Base-by-base conservation (phyloP, 2,329 filamentous ascomycete species). In the Diplocarpon mali region DNA sequence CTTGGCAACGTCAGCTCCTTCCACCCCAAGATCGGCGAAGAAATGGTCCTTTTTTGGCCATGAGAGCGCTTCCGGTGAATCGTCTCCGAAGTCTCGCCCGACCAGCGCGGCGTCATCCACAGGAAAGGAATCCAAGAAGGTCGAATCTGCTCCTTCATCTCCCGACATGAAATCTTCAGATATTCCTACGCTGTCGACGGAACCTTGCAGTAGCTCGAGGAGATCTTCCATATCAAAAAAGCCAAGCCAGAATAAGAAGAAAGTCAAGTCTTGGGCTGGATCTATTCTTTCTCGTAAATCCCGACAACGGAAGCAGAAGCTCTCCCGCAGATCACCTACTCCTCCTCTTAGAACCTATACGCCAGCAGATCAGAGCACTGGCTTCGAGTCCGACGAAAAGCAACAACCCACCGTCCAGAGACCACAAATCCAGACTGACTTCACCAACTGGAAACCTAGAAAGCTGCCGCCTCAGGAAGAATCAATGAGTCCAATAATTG, bases 401-500 rank as follows among this genome's bases (percentile, higher is more conserved):
- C 44, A 51, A 37, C 15, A 39, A 15, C 35, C 44, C 42, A 5
- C 40, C 16, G 38, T 47, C n/a, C n/a, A 41, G 6, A 52, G 39
- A 10, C 44, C 49, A 20, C 52, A 57, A 15, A 17, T 54, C 15
- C 52, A 55, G 16, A 58, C 51, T 3, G 50, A 60, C 42, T 61
- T 58, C 35, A 45, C 59, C 10, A 51, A 62, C 2, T 66, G 66
- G 57, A 67, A 66, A 35, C 64, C 68, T 53, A 47, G 62, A 32
- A 63, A 63, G 5, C 53, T 58, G 14, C 57, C 56, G 49, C 64
- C 55, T 35, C 63, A 63, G 2, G 71, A 80, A 38, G 85, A 93
- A 47, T 63, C 75, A 2, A 73, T 81, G 42, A 85, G 80, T 58
- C 81, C 85, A 7, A 83, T 95, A 63, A 93, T 98, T 51, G 92